Evolutionary conservation across 306 rosid genomes (phyloP).

Genomic region (Gastrolobium bilobum): DNA sequence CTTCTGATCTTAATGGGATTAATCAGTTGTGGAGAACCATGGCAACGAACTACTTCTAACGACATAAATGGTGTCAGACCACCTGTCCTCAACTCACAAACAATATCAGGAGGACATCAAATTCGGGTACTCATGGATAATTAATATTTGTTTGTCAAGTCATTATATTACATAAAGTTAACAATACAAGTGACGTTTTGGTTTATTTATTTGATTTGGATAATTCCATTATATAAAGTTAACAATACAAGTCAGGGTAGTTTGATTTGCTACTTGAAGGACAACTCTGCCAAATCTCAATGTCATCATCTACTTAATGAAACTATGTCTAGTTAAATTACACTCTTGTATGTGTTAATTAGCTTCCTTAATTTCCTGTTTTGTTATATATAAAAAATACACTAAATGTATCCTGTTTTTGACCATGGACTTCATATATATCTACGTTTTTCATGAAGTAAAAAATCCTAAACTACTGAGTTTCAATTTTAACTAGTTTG

Average conservation of each 20-base stretch:
- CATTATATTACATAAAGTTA: not conserved
- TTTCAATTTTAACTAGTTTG: constrained; percentile 24
- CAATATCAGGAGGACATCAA: constrained; percentile 53
- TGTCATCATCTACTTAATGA: not conserved
- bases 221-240: too few species aligned
- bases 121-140: constrained; percentile 59
- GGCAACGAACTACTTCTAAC: constrained; percentile 56
- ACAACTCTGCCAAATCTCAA: not conserved
- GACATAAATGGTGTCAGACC: constrained; percentile 58
- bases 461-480: constrained; percentile 4
- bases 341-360: not conserved
- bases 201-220: too few species aligned
- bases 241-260: constrained; percentile 1
- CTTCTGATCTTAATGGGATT: constrained; percentile 2
- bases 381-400: not conserved
- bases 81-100: constrained; percentile 53
- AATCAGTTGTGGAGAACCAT: constrained; percentile 63
- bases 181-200: too few species aligned
- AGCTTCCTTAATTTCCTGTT: not conserved
- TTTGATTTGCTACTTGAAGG: constrained; percentile 45
- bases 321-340: not conserved
- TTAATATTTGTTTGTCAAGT: not conserved
- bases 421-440: not conserved
- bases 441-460: constrained; percentile 22
- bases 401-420: constrained; percentile 33